Evolutionary conservation across 345 rosid genomes (phyloP), one percentile per base, ranked within the genome.

Genomic region (Citrus cavaleriei): DNA sequence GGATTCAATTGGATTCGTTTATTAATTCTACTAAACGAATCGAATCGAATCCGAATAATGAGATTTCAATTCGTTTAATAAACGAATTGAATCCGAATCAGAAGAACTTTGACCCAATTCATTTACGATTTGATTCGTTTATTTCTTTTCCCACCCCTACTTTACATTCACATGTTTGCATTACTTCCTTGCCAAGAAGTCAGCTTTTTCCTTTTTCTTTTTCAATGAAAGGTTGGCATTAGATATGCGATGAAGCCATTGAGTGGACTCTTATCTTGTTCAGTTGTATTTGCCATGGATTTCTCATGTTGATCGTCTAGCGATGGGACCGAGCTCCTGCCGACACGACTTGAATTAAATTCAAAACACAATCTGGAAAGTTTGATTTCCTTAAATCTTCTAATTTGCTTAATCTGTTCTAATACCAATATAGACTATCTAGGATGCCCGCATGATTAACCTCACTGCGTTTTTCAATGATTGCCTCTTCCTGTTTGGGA

Each of bases 401-500:
- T 58, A 14, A 14, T 57, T 72, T 14, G 57, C 28, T 46, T 38
- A 10, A 75, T 75, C 59, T 64, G 65, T 5, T 63, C n/a, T 22
- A 34, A 64, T 64, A 1, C 19, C 21, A 46, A 22, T 75, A 21
- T 54, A 16, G 22, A 19, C 22, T 2, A 54, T 75, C 30, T 30
- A 25, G 28, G 46, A 49, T 46, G 22, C 14, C 55, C 83, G 74
- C 74, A 81, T 78, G 80, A 58, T 68, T 59, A 66, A 65, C 37
- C 66, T 70, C 81, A 59, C 18, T 61, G 37, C 25, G 61, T 59
- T 46, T 46, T 35, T 66, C 38, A 42, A 75, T 46, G 77, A 76
- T 80, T 84, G 72, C 65, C 58, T 27, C 46, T 57, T 61, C 64
- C 61, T 77, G 73, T 49, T 68, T 72, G 79, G 77, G 51, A 70